Percentiles rank a stretch among this genome's conserved stretches.
Conservation (phyloP, 331 rosid species). For the Phaseolus coccineus region DNA sequence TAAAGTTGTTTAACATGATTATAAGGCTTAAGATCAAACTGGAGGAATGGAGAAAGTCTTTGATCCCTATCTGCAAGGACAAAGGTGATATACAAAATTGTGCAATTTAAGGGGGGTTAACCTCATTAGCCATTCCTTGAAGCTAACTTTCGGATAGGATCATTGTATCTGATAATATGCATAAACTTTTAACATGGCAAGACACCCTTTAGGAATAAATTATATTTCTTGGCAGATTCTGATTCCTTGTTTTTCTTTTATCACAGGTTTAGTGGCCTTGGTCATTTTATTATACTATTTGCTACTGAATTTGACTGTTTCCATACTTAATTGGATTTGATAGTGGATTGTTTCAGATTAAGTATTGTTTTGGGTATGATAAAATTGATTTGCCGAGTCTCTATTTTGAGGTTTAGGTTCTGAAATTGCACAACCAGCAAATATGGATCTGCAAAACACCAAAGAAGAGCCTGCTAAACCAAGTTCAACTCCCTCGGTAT, state of each 20-base stretch:
- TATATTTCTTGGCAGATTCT: slow-evolving; percentile 16
- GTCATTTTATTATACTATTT: slow-evolving; percentile 20
- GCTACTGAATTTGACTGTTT: slow-evolving; percentile 28
- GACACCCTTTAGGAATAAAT: neutral
- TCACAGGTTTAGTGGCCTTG: neutral
- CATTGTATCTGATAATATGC: neutral
- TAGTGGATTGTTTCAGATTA: slow-evolving; percentile 10
- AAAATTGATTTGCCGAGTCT: slow-evolving; percentile 29
- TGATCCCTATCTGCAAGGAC: neutral
- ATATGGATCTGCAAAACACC: slow-evolving; percentile 59
- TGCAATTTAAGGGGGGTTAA: neutral
- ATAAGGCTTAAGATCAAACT: neutral
- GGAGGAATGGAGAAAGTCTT: neutral
- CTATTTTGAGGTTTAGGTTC: slow-evolving; percentile 45
- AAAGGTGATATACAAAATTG: neutral
- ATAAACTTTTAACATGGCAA: slow-evolving; percentile 8
- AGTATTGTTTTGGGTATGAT: slow-evolving; percentile 23
- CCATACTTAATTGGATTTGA: slow-evolving; percentile 32
- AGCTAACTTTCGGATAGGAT: neutral
- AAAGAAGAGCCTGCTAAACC: slow-evolving; percentile 62
- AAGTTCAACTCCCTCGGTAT: slow-evolving; percentile 63
- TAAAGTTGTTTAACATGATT: neutral
- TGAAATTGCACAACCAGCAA: slow-evolving; percentile 33
- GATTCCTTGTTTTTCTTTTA: slow-evolving; percentile 33
- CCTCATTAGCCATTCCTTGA: neutral